These are phyloP conservation scores for Penicillium cosmopolitanum DNA, from an alignment of 495 filamentous ascomycete genomes.

Conservation along the genomic window DNA sequence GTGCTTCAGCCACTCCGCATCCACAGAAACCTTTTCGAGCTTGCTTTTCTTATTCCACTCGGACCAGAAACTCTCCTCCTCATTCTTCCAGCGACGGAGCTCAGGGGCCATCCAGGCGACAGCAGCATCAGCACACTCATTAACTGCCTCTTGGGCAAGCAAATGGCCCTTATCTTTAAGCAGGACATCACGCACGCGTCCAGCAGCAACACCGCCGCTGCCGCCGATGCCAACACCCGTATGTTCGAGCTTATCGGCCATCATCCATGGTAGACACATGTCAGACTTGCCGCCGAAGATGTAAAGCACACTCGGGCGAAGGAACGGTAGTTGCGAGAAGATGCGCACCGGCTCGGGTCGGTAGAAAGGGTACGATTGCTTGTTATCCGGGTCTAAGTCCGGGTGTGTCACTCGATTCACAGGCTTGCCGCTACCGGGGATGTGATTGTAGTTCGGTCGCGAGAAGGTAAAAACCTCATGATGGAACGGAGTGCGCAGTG, in stretches of 20 bases:
- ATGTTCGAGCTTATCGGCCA: slow-evolving; percentile 46
- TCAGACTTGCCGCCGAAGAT: slow-evolving; percentile 71
- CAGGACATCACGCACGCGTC: slow-evolving; percentile 69
- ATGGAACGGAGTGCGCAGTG: slow-evolving; percentile 61
- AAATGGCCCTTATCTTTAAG: slow-evolving; percentile 76
- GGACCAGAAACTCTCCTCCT: slow-evolving; percentile 61
- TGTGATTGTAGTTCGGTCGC: slow-evolving; percentile 54
- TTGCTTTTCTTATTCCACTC: slow-evolving; percentile 55
- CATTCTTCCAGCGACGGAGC: slow-evolving; percentile 62
- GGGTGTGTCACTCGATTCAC: slow-evolving; percentile 50
- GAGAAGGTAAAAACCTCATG: slow-evolving; percentile 67
- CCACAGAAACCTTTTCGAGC: slow-evolving; percentile 61
- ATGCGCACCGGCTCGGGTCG: slow-evolving; percentile 68
- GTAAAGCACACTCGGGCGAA: slow-evolving; percentile 83
- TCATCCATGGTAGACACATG: slow-evolving; percentile 58
- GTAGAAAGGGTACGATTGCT: slow-evolving; percentile 67
- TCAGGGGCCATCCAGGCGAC: slow-evolving; percentile 66
- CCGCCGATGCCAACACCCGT: slow-evolving; percentile 54
- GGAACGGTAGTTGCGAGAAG: slow-evolving; percentile 63
- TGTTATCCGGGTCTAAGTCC: slow-evolving; percentile 45
- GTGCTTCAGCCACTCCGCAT: slow-evolving; percentile 57
- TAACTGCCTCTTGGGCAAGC: slow-evolving; percentile 78
- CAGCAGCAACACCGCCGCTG: slow-evolving; percentile 55
- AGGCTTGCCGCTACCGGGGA: slow-evolving; percentile 36
- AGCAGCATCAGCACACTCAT: slow-evolving; percentile 63